These are phyloP conservation scores for Dipodascopsis tothii DNA, from an alignment of 805 yeast species.

Conservation along the genomic window DNA sequence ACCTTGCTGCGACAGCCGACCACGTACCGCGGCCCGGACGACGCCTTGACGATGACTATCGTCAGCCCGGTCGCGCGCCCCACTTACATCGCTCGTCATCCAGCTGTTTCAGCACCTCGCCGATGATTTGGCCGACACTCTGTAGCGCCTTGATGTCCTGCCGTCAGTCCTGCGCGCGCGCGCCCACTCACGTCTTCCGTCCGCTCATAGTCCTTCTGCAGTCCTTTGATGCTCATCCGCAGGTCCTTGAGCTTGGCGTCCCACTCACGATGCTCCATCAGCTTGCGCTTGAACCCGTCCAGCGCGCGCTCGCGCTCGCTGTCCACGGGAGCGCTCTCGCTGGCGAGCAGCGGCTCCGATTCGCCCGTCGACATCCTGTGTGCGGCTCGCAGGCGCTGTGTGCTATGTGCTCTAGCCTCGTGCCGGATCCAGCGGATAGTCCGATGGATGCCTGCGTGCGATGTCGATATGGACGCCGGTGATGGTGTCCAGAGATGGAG, in stretches of 20 bases:
- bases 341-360: not conserved
- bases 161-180: conserved; percentile 1
- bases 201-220: conserved; percentile 78
- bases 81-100: conserved; percentile 72
- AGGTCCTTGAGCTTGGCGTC: conserved; percentile 82
- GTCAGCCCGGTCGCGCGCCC: not conserved
- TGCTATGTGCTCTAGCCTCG: no score
- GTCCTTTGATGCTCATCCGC: conserved; percentile 71
- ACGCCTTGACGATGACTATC: conserved; percentile 77
- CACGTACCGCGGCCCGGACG: conserved; percentile 94
- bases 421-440: no score
- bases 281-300: conserved; percentile 69
- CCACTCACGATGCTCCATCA: conserved; percentile 89
- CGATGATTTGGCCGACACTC: conserved; percentile 93
- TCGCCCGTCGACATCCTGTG: not conserved
- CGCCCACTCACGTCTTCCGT: conserved; percentile 60
- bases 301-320: conserved; percentile 74
- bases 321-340: conserved; percentile 32
- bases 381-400: no score
- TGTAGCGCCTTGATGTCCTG: conserved; percentile 89
- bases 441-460: no score
- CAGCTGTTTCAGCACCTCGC: conserved; percentile 90
- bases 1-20: conserved; percentile 95
- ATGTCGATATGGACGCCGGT: no score
- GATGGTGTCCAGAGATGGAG: no score